A percentile compares a stretch with the other conserved stretches of the same genome.
Evolutionary conservation across 306 rosid genomes (phyloP).

Genomic region (Cicer arietinum): DNA sequence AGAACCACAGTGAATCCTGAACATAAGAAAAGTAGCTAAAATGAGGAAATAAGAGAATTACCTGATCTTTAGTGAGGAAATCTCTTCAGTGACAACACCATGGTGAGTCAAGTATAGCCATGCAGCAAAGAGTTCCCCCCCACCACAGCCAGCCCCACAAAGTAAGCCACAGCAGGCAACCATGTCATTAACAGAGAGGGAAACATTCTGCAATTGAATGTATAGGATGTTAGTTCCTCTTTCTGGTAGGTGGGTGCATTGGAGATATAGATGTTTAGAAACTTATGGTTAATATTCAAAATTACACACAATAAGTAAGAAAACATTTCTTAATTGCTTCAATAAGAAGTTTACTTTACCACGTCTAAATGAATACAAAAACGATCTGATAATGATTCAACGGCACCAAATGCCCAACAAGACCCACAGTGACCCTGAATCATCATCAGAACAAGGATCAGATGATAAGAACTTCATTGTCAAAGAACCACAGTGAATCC

Average conservation of each 20-base stretch:
- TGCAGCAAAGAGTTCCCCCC: slow-evolving; percentile 79
- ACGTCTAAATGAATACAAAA: slow-evolving; percentile 74
- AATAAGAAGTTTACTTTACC: slow-evolving; percentile 52
- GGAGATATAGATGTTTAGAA: neutral
- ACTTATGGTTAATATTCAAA: neutral
- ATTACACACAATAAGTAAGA: slow-evolving; percentile 30
- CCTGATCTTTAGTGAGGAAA: slow-evolving; percentile 77
- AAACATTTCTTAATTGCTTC: neutral
- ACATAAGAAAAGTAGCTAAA: neutral
- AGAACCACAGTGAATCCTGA: slow-evolving; percentile 18
- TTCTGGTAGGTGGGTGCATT: neutral
- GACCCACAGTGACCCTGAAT: slow-evolving; percentile 98
- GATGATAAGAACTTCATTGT: slow-evolving; percentile 30
- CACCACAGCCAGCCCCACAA: slow-evolving; percentile 92
- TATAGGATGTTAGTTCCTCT: slow-evolving; percentile 35
- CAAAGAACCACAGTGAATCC: slow-evolving; percentile 16
- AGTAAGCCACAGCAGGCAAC: slow-evolving; percentile 92
- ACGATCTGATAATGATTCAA: slow-evolving; percentile 88
- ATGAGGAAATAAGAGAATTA: slow-evolving; percentile 39
- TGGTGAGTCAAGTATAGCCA: slow-evolving; percentile 80
- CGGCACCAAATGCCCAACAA: slow-evolving; percentile 99
- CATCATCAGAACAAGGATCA: slow-evolving; percentile 38
- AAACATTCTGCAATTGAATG: slow-evolving; percentile 66
- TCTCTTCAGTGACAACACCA: slow-evolving; percentile 93
- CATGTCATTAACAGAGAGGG: slow-evolving; percentile 90